Evolutionary conservation across 306 rosid genomes (phyloP), one percentile per base, ranked within the genome.

Genomic region (Sophora flavescens): DNA sequence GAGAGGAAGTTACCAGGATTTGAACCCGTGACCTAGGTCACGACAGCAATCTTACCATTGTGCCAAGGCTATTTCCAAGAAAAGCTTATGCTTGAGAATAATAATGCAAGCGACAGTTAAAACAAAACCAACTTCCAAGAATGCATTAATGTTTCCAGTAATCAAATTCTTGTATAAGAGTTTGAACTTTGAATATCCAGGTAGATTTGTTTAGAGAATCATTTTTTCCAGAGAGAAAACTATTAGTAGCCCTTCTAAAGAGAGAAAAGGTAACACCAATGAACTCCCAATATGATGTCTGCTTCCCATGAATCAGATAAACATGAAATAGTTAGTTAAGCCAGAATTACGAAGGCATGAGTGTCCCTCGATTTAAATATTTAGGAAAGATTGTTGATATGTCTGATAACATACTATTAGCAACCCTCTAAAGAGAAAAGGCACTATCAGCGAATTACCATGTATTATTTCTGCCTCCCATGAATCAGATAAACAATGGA

Each of bases 401-500:
- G 70, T 84, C 22, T 14, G 80, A 73, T 71, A 42, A 80, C 60
- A 71, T 78, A 85, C 93, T 78, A 87, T 80, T 51, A 89, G 86
- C 87, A 76, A 63, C 80, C 75, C 76, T 78, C 74, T 35, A 80
- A 62, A 60, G 18, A 56, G 11, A 79, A 86, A 85, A 83, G 78
- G 77, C 22, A 69, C 90, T 70, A 87, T 84, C 85, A 60, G 88
- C 76, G 82, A 91, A 74, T 72, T 68, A 45, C 84, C 87, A 87
- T 2, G 16, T 57, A 64, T 61, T 15, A 68, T 83, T 32, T 79
- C 64, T 61, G 88, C 92, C 84, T 82, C 88, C 93, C 88, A 81
- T 88, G 96, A 88, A 90, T 88, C 91, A 86, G 88, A 65, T 82
- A 81, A 82, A 76, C 76, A 76, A 10, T 63, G 8, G 54, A 10